Percentiles rank a stretch among this genome's conserved stretches.
Evolutionary conservation across 495 filamentous ascomycete species (phyloP).

Genomic region (Neurospora sp.): DNA sequence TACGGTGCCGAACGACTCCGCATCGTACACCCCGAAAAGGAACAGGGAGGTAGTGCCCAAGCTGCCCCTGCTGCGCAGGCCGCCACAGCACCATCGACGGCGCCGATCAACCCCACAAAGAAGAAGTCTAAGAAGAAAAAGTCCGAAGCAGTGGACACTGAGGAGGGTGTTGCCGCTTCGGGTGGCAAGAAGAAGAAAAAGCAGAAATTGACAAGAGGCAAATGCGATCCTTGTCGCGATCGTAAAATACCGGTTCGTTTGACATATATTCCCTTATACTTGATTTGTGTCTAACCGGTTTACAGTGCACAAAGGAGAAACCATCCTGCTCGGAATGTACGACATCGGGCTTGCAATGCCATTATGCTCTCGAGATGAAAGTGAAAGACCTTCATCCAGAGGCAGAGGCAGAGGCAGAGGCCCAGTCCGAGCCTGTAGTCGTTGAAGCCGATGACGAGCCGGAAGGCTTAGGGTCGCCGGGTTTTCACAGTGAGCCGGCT

Average conservation of each 20-base stretch:
- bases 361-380: constrained; percentile 23
- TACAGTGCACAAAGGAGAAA: constrained; percentile 31
- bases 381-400: neutral
- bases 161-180: constrained; percentile 7
- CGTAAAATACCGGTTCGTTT: constrained; percentile 19
- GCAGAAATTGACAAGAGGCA: constrained; percentile 21
- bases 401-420: constrained; percentile 2
- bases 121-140: constrained; percentile 21
- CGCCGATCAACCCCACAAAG: constrained; percentile 6
- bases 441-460: constrained; percentile 15
- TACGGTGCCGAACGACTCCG: constrained; percentile 36
- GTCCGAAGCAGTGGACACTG: constrained; percentile 6
- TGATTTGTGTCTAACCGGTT: neutral
- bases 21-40: constrained; percentile 34
- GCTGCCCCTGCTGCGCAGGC: constrained; percentile 13
- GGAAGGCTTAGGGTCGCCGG: constrained; percentile 19
- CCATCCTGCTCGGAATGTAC: constrained; percentile 29
- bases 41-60: constrained; percentile 12
- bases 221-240: constrained; percentile 29
- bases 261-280: neutral
- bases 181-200: constrained; percentile 11
- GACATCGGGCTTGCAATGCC: constrained; percentile 16
- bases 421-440: neutral
- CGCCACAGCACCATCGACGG: neutral
- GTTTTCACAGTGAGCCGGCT: constrained; percentile 9